Base-by-base conservation (phyloP, 176 grass and related monocot species). In the Eragrostis nindensis region DNA sequence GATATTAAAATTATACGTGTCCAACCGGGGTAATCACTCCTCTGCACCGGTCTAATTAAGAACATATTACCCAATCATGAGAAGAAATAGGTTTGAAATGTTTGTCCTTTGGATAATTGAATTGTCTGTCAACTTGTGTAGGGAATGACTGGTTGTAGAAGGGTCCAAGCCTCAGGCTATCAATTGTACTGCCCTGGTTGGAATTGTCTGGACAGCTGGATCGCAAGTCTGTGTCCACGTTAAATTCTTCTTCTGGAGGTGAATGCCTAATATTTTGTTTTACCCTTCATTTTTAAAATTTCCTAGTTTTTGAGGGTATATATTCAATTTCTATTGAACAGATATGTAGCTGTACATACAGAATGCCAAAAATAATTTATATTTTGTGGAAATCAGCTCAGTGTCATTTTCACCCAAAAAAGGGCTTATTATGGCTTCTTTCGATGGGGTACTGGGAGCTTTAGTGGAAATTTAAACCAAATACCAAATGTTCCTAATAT, bases 101-200 rank as follows among this genome's bases (percentile, higher is more conserved):
- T 75, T 26, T 83, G 36, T 74, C 25, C 24, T 75, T 41, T 54
- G 32, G 47, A 48, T 45, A 66, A 73, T 54, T 75, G 55, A 75
- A 67, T 83, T 75, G 43, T 45, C 74, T 57, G 38, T 75, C 38
- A 75, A 53, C 44, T 45, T 52, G 18, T 75, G 81, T 75, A 83
- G 62, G 81, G 62, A 27, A 83, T 74, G 60, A 75, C 71, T 83
- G 81, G 46, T n/a, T 53, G 70, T 74, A 74, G 59, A 74, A 83
- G 60, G 12, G 62, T 76, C 19, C 40, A 76, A 61, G 72, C 73
- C 72, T 69, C 63, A 6, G 62, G 63, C 9, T 68, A 69, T 84
- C 82, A 68, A 16, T 39, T 68, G 27, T 69, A 76, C 50, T 18
- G 63, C 16, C 24, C 82, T 60, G 25, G 71, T 77, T 84, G 50